Evolutionary conservation across 2,329 filamentous ascomycete species (phyloP), one percentile per base, ranked within the genome.

Genomic region (Thermomyces lanuginosus): DNA sequence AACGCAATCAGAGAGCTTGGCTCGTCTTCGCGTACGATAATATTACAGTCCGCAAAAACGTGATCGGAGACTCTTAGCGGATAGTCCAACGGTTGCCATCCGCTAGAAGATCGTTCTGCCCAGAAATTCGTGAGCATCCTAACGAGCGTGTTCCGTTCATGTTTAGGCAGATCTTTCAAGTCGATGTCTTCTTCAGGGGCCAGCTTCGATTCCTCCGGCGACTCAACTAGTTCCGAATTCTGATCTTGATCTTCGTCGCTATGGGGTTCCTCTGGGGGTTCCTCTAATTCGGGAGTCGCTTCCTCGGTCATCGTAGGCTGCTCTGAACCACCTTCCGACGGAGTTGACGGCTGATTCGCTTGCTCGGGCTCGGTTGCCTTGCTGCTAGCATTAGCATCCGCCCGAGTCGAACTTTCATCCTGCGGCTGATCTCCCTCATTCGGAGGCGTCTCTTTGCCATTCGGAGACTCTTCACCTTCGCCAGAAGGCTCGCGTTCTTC

Each of bases 51-150:
- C 28, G 83, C 79, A 56, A 95, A 95, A 24, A 98, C 84, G 49
- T 98, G 89, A 48, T 98, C 89, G 9, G 76, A 80, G 23, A 76
- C 63, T 37, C 71, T 78, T 36, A 95, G 68, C 3, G 91, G 91
- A 43, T 98, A 98, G 29, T 98, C 89, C 11, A 98, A 66, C 12
- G 77, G 71, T 4, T 77, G 69, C 89, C 89, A 98, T 19, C 86
- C 84, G 49, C 83, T 93, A 13, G 91, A 82, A 24, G 89, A 95
- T 28, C 89, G 72, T 53, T 98, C 91, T 2, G 89, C 91, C 89
- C 89, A 98, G 52, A 98, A 98, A 43, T 86, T 93, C 9, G 83
- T 89, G 23, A 98, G 64, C 60, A 93, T 83, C 47, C 91, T 92
- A 70, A 98, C 77, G 37, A 95, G 61, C 23, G 83, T 93, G 31